Conservation (phyloP, 306 rosid species). For the Prunus mongolica region DNA sequence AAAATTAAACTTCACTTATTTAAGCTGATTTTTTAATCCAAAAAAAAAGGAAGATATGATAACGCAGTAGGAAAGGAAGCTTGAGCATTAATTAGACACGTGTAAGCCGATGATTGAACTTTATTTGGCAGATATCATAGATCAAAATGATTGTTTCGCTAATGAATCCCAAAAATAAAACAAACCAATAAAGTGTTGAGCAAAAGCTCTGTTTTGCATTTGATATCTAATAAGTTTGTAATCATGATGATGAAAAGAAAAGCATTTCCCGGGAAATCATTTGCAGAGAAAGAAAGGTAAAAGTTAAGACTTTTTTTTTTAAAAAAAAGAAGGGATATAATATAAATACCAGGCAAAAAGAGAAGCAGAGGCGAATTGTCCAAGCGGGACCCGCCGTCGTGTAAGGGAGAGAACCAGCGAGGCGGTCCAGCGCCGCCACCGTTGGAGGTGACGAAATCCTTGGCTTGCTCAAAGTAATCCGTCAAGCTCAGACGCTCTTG, state of each 20-base stretch:
- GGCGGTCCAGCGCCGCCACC: slow-evolving; percentile 51
- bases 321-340: not conserved
- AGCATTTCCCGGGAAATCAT: not conserved
- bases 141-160: not conserved
- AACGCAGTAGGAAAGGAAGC: not conserved
- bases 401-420: slow-evolving; percentile 86
- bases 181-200: not conserved
- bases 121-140: not conserved
- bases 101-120: not conserved
- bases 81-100: not conserved
- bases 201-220: not conserved
- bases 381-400: slow-evolving; percentile 36
- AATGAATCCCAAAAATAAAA: not conserved
- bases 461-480: slow-evolving; percentile 47
- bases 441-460: slow-evolving; percentile 41
- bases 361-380: slow-evolving; percentile 61
- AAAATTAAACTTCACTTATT: not conserved
- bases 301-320: not conserved
- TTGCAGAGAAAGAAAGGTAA: not conserved
- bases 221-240: not conserved
- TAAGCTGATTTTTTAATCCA: not conserved
- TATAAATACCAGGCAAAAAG: slow-evolving; percentile 62
- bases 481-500: slow-evolving; percentile 23
- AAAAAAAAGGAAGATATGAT: not conserved
- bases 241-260: not conserved